Percentiles rank a stretch among this genome's conserved stretches.
Evolutionary conservation across 176 grass and related monocot genomes (phyloP).

Genomic region (Ananas comosus): DNA sequence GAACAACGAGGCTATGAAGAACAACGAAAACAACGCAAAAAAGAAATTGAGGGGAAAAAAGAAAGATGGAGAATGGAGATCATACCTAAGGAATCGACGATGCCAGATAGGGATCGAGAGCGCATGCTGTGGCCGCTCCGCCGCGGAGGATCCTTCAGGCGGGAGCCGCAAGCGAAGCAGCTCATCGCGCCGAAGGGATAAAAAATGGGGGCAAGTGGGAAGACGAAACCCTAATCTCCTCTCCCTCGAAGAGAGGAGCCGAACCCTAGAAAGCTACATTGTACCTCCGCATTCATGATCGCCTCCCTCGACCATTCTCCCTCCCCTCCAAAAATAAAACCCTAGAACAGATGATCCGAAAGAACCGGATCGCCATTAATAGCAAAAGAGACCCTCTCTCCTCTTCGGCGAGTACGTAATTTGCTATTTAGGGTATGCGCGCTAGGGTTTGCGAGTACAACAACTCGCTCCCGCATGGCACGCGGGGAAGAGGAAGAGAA

Average conservation of each 20-base stretch:
- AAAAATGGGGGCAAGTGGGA: too few species aligned
- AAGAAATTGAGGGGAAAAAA: too few species aligned
- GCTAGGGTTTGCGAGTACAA: too few species aligned
- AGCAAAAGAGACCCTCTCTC: background rate
- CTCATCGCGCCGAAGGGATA: slow-evolving; percentile 17
- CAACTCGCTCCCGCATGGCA: too few species aligned
- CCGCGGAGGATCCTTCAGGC: background rate
- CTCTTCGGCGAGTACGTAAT: background rate
- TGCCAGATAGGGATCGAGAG: slow-evolving; percentile 3
- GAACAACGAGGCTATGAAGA: too few species aligned
- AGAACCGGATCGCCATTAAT: background rate
- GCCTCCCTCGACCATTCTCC: background rate
- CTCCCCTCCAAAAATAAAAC: background rate
- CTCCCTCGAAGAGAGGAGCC: background rate
- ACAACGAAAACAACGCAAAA: too few species aligned
- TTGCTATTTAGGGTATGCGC: background rate
- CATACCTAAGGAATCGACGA: slow-evolving; percentile 26
- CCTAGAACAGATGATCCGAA: background rate
- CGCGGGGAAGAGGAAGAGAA: too few species aligned
- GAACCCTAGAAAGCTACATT: background rate
- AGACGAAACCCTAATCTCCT: background rate
- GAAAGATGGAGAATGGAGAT: background rate
- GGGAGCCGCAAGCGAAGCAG: slow-evolving; percentile 30
- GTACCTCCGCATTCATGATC: too few species aligned
- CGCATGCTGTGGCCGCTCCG: background rate